These are phyloP conservation scores for Aspergillus amoenus DNA, from an alignment of 2,329 filamentous ascomycete species.

Conservation along the genomic window DNA sequence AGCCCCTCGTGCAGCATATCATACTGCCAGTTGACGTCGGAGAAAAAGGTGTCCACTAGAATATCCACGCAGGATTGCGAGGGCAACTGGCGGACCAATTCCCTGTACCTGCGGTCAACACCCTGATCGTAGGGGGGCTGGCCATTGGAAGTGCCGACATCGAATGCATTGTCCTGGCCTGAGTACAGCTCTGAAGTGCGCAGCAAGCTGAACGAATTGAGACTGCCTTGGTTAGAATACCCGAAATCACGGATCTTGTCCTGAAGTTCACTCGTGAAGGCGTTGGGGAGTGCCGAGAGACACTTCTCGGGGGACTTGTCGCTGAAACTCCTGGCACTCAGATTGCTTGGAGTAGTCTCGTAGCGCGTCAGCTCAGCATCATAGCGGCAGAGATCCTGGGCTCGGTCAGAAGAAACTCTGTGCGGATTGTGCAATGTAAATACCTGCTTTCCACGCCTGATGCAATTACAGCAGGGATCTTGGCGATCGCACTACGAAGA, in stretches of 20 bases:
- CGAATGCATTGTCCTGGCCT: background rate
- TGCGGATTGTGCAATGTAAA: no score
- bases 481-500: no score
- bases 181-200: background rate
- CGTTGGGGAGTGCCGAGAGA: background rate
- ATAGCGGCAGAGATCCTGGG: no score
- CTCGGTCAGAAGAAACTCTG: no score
- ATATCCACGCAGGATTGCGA: background rate
- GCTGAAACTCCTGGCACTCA: background rate
- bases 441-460: no score
- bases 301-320: background rate
- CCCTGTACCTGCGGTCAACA: background rate
- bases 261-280: background rate
- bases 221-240: background rate
- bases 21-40: no score
- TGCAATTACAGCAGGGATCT: no score
- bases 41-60: no score
- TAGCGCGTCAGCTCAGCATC: no score
- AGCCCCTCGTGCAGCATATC: no score
- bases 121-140: background rate
- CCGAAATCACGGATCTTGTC: background rate
- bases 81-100: background rate
- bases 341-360: no score
- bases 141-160: background rate
- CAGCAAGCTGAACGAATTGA: background rate